Conservation (phyloP, 345 rosid species). For the Salix exigua region DNA sequence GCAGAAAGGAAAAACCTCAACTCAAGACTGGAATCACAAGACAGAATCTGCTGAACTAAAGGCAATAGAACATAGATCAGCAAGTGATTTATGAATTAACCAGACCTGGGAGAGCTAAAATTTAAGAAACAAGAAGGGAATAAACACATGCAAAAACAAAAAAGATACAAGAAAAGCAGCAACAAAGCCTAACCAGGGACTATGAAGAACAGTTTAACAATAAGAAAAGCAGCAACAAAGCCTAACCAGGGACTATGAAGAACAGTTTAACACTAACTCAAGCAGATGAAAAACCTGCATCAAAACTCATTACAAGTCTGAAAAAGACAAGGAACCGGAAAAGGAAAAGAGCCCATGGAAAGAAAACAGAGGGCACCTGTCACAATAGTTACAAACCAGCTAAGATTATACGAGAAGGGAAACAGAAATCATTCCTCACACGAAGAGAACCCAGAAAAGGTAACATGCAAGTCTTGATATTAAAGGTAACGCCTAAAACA, state of each 20-base stretch:
- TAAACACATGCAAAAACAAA: not conserved
- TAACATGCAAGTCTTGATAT: conserved; percentile 16
- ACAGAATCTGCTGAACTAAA: not conserved
- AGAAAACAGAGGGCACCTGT: conserved; percentile 1
- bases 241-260: too few species aligned
- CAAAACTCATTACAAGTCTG: conserved; percentile 21
- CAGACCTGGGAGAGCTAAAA: conserved; percentile 8
- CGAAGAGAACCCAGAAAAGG: conserved; percentile 25
- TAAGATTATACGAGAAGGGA: conserved; percentile 17
- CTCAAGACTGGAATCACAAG: not conserved
- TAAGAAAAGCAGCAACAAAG: too few species aligned
- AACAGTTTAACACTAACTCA: too few species aligned
- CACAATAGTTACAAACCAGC: conserved; percentile 23
- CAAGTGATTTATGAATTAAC: conserved; percentile 3
- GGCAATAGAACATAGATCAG: not conserved
- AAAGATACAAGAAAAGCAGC: not conserved
- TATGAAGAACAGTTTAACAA: conserved; percentile 3
- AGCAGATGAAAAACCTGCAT: conserved; percentile 34
- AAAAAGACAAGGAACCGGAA: conserved; percentile 15
- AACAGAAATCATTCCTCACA: conserved; percentile 32
- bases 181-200: conserved; percentile 4
- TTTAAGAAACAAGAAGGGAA: not conserved
- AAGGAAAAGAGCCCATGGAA: conserved; percentile 21
- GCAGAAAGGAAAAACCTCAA: not conserved
- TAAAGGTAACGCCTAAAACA: conserved; percentile 7